Evolutionary conservation across 179 eudicot species (phyloP).

Genomic region (Silene vulgaris): DNA sequence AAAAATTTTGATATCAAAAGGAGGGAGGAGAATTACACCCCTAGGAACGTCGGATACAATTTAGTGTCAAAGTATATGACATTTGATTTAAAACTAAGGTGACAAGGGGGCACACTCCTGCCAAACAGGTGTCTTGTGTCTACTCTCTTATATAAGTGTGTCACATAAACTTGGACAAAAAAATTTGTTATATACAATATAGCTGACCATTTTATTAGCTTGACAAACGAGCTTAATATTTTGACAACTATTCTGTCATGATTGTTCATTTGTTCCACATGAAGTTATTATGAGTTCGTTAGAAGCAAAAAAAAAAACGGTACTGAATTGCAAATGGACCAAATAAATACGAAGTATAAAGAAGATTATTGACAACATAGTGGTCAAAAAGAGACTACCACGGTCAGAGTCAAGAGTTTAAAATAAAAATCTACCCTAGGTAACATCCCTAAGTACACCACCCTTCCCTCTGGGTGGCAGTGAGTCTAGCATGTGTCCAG

Average conservation of each 20-base stretch:
- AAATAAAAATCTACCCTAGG: background rate
- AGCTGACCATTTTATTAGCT: background rate
- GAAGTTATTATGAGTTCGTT: background rate
- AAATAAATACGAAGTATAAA: background rate
- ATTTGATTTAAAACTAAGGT: background rate
- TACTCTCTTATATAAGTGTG: too few relatives aligned
- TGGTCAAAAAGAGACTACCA: background rate
- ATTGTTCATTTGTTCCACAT: background rate
- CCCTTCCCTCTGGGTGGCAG: background rate
- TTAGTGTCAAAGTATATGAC: background rate
- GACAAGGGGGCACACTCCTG: background rate
- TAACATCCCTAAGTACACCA: background rate
- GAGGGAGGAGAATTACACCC: too few relatives aligned
- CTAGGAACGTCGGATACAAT: background rate
- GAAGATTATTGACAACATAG: background rate
- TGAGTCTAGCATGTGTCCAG: background rate
- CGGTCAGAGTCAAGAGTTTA: background rate
- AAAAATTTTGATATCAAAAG: background rate
- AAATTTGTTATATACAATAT: too few relatives aligned
- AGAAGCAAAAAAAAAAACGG: background rate
- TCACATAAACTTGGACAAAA: too few relatives aligned
- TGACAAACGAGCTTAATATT: background rate
- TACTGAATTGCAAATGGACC: background rate
- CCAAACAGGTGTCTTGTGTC: background rate
- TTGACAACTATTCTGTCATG: background rate